phyloP scores from a whole-genome alignment of 1,284 basidiomycete species.

The Singerocomus rubriflavus region DNA sequence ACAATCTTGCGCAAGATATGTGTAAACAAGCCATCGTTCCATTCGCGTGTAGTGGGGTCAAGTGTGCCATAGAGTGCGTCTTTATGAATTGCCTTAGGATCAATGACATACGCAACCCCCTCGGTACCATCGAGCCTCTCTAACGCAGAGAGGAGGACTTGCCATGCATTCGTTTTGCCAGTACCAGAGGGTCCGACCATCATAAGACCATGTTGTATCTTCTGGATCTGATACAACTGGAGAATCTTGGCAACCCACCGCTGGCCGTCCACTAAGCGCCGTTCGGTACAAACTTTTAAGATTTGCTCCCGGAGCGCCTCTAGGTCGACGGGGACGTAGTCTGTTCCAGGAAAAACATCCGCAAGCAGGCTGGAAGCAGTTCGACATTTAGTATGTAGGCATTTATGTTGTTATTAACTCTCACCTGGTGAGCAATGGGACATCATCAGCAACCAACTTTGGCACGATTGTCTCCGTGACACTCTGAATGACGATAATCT shows the following conservation, averaged over 20 bases:
- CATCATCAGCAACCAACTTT: conserved; percentile 96
- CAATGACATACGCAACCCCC: conserved; percentile 94
- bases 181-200: conserved; percentile 98
- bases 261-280: conserved; percentile 81
- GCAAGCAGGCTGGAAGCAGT: conserved; percentile 69
- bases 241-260: conserved; percentile 95
- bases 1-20: conserved; percentile 97
- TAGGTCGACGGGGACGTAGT: conserved; percentile 87
- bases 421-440: conserved; percentile 87
- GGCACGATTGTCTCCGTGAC: conserved; percentile 99
- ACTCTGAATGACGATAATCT: conserved; percentile 97
- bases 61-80: conserved; percentile 97
- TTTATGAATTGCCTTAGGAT: conserved; percentile 99
- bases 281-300: conserved; percentile 82
- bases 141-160: conserved; percentile 86
- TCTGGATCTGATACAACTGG: conserved; percentile 98
- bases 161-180: conserved; percentile 98
- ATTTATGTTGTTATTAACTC: conserved; percentile 16
- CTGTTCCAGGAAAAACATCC: conserved; percentile 97
- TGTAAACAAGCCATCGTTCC: conserved; percentile 99
- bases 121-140: conserved; percentile 91
- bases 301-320: conserved; percentile 85
- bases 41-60: conserved; percentile 96
- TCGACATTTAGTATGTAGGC: conserved; percentile 7
- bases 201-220: conserved; percentile 99